phyloP scores from a whole-genome alignment of 2,329 filamentous ascomycete genomes.

The Alternaria triticina region DNA sequence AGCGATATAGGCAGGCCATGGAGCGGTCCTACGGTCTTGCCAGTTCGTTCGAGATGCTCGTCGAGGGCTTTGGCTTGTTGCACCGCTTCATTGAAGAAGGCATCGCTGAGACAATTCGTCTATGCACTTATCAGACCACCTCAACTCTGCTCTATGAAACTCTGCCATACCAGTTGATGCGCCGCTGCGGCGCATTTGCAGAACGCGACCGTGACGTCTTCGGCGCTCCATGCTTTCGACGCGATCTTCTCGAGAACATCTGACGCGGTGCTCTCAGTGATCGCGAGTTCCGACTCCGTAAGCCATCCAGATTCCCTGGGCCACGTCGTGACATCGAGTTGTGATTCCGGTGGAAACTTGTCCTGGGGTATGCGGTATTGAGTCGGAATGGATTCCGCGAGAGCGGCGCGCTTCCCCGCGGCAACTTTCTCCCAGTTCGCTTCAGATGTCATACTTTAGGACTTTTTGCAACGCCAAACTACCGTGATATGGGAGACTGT shows the following conservation, averaged over 20 bases:
- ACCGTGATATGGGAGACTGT: background rate
- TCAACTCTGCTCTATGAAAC: background rate
- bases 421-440: slow-evolving; percentile 54
- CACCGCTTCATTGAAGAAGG: slow-evolving; percentile 62
- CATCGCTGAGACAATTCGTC: slow-evolving; percentile 67
- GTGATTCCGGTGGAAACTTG: slow-evolving; percentile 60
- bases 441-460: slow-evolving; percentile 5
- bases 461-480: background rate
- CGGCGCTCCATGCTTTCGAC: slow-evolving; percentile 56
- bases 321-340: slow-evolving; percentile 64
- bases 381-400: slow-evolving; percentile 60
- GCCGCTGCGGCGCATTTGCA: slow-evolving; percentile 62
- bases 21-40: slow-evolving; percentile 64
- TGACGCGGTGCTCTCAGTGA: slow-evolving; percentile 53
- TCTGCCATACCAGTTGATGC: slow-evolving; percentile 57
- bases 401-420: slow-evolving; percentile 51
- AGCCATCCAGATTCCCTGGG: slow-evolving; percentile 66
- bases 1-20: slow-evolving; percentile 72
- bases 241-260: slow-evolving; percentile 51
- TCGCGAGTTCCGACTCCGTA: slow-evolving; percentile 58
- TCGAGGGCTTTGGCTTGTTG: slow-evolving; percentile 60
- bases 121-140: slow-evolving; percentile 28
- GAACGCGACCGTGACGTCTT: slow-evolving; percentile 60
- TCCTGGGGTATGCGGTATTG: slow-evolving; percentile 64
- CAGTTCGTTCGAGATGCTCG: slow-evolving; percentile 55